Evolutionary conservation across 441 rosid species (phyloP).

Genomic region (Pelargonium australe): DNA sequence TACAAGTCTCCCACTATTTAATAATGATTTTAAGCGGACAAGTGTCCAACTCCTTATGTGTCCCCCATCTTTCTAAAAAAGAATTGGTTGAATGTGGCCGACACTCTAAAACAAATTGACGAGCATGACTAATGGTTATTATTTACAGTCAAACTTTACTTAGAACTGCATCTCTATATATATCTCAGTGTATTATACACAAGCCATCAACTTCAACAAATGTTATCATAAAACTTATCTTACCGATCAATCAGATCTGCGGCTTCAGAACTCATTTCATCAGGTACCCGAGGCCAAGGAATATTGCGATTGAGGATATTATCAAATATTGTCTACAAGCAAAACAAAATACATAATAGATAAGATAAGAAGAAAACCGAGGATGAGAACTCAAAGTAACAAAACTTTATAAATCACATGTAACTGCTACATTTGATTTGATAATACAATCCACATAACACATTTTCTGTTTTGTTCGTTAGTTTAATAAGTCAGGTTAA

Average conservation of each 20-base stretch:
- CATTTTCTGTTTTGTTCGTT: too few relatives aligned
- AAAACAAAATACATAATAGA: constrained; percentile 22
- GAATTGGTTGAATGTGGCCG: too few relatives aligned
- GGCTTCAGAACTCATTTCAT: constrained; percentile 85
- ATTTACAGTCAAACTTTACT: neutral
- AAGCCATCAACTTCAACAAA: neutral
- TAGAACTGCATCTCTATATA: neutral
- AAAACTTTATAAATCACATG: neutral
- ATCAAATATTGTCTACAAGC: constrained; percentile 80
- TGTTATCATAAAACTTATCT: constrained; percentile 19
- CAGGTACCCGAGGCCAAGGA: constrained; percentile 90
- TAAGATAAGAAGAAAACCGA: constrained; percentile 18
- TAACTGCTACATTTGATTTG: neutral
- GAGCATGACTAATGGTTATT: too few relatives aligned
- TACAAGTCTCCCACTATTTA: too few relatives aligned
- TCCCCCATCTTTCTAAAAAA: too few relatives aligned
- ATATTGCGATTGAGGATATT: constrained; percentile 96
- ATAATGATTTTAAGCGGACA: too few relatives aligned
- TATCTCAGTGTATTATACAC: neutral
- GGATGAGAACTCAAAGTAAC: constrained; percentile 14
- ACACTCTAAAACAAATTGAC: too few relatives aligned
- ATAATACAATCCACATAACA: too few relatives aligned
- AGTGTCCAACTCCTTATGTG: neutral
- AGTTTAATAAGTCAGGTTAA: too few relatives aligned
- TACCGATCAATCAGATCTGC: constrained; percentile 81